These are phyloP conservation scores for Pleurotus platypus DNA, from an alignment of 768 basidiomycete species.

Conservation along the genomic window DNA sequence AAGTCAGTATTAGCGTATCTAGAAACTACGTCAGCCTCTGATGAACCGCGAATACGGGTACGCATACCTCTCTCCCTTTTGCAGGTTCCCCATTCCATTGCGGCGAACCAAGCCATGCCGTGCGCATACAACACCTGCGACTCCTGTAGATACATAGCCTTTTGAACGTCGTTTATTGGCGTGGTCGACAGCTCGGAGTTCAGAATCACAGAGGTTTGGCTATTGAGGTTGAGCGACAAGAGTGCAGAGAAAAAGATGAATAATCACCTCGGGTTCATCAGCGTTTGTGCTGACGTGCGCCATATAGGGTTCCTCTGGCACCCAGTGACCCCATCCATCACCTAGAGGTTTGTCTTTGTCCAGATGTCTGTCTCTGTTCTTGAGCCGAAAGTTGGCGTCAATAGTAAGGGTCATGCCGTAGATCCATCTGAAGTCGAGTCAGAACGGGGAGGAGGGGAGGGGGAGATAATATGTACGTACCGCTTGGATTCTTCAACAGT, in stretches of 20 bases:
- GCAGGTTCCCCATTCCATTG: conserved; percentile 24
- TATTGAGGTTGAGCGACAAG: too few species aligned
- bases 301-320: too few species aligned
- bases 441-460: too few species aligned
- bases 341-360: too few species aligned
- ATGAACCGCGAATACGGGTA: not conserved
- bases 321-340: too few species aligned
- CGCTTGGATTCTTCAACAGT: too few species aligned
- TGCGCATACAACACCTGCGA: conserved; percentile 24
- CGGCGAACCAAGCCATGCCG: conserved; percentile 27
- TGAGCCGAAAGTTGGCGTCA: conserved; percentile 21
- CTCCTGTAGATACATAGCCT: conserved; percentile 22
- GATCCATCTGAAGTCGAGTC: too few species aligned
- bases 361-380: not conserved
- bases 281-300: not conserved
- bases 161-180: conserved; percentile 2
- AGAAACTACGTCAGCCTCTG: not conserved
- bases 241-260: not conserved
- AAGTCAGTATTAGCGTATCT: conserved; percentile 30
- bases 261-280: conserved; percentile 11
- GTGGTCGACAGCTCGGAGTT: conserved; percentile 12
- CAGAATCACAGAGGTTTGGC: conserved; percentile 13
- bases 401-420: conserved; percentile 13
- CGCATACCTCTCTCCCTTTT: conserved; percentile 28
- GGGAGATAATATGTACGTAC: too few species aligned